Conservation (phyloP, 1,139 yeast species). For the Schwanniomyces etchellsii region DNA sequence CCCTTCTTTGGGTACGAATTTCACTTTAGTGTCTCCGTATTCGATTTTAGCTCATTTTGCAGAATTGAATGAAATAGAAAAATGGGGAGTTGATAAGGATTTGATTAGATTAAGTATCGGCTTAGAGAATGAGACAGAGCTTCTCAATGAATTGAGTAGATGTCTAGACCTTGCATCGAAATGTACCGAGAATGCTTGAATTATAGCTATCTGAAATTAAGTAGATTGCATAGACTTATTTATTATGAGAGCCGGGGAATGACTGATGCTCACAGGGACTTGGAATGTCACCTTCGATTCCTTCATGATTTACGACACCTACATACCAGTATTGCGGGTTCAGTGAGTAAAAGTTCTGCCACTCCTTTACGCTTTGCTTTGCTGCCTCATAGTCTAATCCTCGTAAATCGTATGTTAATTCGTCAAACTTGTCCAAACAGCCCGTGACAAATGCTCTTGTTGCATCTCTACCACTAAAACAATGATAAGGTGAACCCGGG, state of each 20-base stretch:
- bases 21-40: slow-evolving; percentile 89
- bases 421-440: slow-evolving; percentile 54
- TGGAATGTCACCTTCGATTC: slow-evolving; percentile 30
- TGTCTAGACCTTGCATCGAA: slow-evolving; percentile 64
- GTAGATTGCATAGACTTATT: slow-evolving; percentile 1
- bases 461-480: slow-evolving; percentile 64
- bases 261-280: slow-evolving; percentile 31
- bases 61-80: slow-evolving; percentile 75
- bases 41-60: slow-evolving; percentile 82
- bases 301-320: slow-evolving; percentile 47
- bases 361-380: slow-evolving; percentile 23
- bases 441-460: slow-evolving; percentile 78
- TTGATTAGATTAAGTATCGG: slow-evolving; percentile 86
- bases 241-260: slow-evolving; percentile 29
- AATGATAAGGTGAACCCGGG: slow-evolving; percentile 55
- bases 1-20: slow-evolving; percentile 91
- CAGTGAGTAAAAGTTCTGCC: slow-evolving; percentile 50
- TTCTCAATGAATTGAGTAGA: slow-evolving; percentile 49
- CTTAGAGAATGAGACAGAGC: slow-evolving; percentile 52
- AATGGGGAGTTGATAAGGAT: slow-evolving; percentile 81
- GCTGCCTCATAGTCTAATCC: slow-evolving; percentile 44
- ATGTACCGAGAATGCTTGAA: not conserved
- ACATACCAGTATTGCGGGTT: slow-evolving; percentile 58
- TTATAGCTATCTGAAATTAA: slow-evolving; percentile 1
- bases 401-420: slow-evolving; percentile 63